A percentile compares a stretch with the other conserved stretches of the same genome.
Evolutionary conservation across 2,329 filamentous ascomycete genomes (phyloP).

Genomic region (Mariannaea elegans): DNA sequence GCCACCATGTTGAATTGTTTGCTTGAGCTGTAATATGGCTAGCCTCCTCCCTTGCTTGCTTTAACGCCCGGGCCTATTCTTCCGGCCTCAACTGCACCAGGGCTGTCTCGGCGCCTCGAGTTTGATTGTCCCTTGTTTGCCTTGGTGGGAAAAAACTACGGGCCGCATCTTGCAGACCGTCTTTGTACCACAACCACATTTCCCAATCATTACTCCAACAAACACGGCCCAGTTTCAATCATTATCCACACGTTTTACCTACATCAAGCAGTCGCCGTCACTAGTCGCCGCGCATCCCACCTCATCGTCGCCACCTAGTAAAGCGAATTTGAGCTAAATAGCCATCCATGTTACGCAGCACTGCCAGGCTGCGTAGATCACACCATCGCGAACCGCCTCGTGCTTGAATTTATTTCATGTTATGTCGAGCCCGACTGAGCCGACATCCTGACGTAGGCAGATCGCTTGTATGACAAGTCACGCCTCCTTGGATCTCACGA

Average conservation of each 20-base stretch:
- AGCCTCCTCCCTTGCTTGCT: not conserved
- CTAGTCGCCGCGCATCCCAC: not conserved
- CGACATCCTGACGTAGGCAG: not conserved
- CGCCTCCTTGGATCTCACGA: not conserved
- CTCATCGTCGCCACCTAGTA: not conserved
- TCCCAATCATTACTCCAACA: not conserved
- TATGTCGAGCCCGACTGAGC: not conserved
- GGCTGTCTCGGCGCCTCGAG: conserved; percentile 4
- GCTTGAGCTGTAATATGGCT: too few species aligned
- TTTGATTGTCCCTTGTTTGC: conserved; percentile 8
- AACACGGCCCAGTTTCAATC: not conserved
- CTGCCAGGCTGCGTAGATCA: not conserved
- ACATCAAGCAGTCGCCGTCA: not conserved
- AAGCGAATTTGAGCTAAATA: not conserved
- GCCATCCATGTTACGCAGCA: not conserved
- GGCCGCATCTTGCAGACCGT: not conserved
- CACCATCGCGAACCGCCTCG: not conserved
- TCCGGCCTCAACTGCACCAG: not conserved
- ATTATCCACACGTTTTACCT: not conserved
- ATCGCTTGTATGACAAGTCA: not conserved
- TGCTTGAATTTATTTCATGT: not conserved
- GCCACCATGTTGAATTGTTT: too few species aligned
- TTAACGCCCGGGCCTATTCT: not conserved
- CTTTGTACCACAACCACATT: not conserved
- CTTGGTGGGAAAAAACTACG: not conserved